Base-by-base conservation (phyloP, 208 protist species). In the Phytomonas sp. region DNA sequence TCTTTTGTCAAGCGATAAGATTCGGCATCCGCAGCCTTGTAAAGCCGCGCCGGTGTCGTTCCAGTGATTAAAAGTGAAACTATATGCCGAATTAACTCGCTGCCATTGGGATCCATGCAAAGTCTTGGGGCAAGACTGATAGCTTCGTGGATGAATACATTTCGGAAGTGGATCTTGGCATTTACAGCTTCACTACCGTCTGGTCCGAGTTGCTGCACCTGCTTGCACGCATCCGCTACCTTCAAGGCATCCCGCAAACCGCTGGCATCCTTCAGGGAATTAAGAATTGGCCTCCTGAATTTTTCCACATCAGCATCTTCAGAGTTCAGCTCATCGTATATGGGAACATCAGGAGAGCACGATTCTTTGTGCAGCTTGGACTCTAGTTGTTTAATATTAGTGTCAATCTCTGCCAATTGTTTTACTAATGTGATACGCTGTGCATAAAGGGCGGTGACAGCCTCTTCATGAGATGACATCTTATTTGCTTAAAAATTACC, bases 161-260 rank as follows among this genome's bases (percentile, higher is more conserved):
- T 89, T 30, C 91, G 79, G 59, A 90, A 86, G 43, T 81, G 76
- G 56, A 83, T 79, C 65, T 79, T 51, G 37, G 28, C 51, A 46
- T 77, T 82, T 29, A 63, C 70, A n/a, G 81, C 79, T 40, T 62
- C 77, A 9, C 71, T 72, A 26, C 79, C 77, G 29, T 83, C 73
- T 33, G 68, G 67, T 20, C 68, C 34, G 40, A 68, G 74, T 31
- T 87, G 77, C 46, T 87, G 79, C 59, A 89, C 72, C 23, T 79
- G 74, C 60, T 81, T 82, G 59, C 78, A 92, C 61, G 81, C 77
- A 68, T 93, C 91, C 3, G 84, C 78, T 51, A 87, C 71, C 66
- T 89, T 92, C 60, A 94, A 76, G 3, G 84, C 91, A 23, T 96
- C 87, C 5, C 87, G 78, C 36, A 96, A 77, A 0, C 88, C 88